Evolutionary conservation across 192 early-diverging fungal genomes (phyloP).

Genomic region (Mortierella antarctica): DNA sequence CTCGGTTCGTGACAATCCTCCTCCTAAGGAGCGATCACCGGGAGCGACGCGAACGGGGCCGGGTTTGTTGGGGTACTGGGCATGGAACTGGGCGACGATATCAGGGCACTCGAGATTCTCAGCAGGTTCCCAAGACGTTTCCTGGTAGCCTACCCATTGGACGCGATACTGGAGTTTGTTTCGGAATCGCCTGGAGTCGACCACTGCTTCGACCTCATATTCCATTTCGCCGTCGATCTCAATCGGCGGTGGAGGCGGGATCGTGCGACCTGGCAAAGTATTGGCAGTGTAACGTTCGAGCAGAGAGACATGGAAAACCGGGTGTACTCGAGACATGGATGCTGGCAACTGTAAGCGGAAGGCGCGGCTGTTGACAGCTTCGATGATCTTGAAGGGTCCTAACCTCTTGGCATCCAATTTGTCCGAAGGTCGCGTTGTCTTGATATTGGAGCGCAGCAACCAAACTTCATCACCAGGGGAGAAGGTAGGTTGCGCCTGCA

Average conservation of each 20-base stretch:
- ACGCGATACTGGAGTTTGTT: too few species aligned
- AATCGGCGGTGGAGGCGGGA: conserved; percentile 4
- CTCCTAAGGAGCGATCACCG: too few species aligned
- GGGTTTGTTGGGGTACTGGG: too few species aligned
- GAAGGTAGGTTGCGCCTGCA: neutral
- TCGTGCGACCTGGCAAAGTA: neutral
- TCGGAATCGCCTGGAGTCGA: conserved; percentile 13
- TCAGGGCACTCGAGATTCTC: too few species aligned
- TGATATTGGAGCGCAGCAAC: neutral
- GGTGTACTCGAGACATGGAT: conserved; percentile 8
- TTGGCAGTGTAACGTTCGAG: neutral
- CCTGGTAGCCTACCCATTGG: too few species aligned
- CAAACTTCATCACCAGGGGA: conserved; percentile 9
- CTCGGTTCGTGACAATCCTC: too few species aligned
- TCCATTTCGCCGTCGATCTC: conserved; percentile 18
- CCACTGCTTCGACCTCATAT: conserved; percentile 14
- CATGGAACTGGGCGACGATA: too few species aligned
- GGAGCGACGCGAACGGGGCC: too few species aligned
- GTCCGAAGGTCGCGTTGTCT: conserved; percentile 8
- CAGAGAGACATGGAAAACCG: conserved; percentile 13
- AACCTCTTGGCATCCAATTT: conserved; percentile 13
- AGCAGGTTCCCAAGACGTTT: too few species aligned
- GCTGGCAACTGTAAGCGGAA: neutral
- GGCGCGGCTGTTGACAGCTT: neutral
- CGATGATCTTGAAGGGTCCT: conserved; percentile 14